These are phyloP conservation scores for Anisodus tanguticus DNA, from an alignment of 257 asterid genomes.

Conservation along the genomic window DNA sequence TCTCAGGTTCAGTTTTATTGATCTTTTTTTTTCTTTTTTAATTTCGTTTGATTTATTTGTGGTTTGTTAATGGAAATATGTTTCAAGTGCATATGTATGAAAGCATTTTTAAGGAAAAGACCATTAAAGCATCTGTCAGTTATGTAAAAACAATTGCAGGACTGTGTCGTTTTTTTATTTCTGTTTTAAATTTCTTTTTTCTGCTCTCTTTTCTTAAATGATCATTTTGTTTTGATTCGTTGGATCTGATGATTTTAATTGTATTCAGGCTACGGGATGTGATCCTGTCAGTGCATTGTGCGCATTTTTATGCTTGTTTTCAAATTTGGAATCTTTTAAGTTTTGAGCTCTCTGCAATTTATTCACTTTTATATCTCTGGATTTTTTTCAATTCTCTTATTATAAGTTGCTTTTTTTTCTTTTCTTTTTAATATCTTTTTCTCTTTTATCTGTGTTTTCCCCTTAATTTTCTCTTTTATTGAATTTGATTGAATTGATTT, in stretches of 20 bases:
- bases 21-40: background rate
- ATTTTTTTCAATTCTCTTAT: background rate
- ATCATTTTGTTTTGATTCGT: background rate
- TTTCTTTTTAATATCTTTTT: too few relatives aligned
- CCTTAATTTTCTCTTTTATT: background rate
- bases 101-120: too few relatives aligned
- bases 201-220: background rate
- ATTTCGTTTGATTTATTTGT: background rate
- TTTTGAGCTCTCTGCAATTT: background rate
- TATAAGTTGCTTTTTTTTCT: background rate
- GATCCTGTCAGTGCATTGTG: background rate
- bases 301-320: background rate
- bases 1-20: conserved; percentile 58
- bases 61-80: background rate
- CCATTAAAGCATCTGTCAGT: background rate
- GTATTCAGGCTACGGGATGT: background rate
- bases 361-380: background rate
- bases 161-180: background rate
- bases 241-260: conserved; percentile 22
- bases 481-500: background rate
- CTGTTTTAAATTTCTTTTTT: background rate
- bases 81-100: background rate
- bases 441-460: background rate
- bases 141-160: background rate
- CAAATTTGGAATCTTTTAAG: background rate